phyloP scores from a whole-genome alignment of 176 grass and related monocot species.

The Carex parvula region DNA sequence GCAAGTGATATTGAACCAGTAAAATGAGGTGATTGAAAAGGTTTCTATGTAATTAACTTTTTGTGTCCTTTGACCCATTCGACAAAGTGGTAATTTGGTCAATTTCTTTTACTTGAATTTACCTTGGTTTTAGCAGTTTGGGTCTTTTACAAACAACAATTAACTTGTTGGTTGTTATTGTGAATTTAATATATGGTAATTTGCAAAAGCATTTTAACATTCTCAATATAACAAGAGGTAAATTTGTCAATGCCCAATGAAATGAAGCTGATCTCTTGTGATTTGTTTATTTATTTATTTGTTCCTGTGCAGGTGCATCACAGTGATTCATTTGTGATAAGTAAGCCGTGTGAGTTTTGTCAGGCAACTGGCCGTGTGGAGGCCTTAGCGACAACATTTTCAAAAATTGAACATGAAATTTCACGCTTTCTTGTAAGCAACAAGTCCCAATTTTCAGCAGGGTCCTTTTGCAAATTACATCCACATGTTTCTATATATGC shows the following conservation, averaged over 20 bases:
- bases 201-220: conserved; percentile 7
- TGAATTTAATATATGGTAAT: background rate
- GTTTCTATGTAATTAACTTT: background rate
- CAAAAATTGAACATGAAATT: conserved; percentile 94
- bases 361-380: conserved; percentile 90
- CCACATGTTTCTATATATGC: background rate
- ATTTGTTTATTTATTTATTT: background rate
- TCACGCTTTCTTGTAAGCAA: conserved; percentile 78
- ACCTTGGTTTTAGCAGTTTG: background rate
- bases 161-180: background rate
- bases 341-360: conserved; percentile 79
- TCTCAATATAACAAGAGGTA: background rate
- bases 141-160: background rate
- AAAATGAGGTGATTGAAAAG: background rate
- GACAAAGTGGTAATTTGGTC: background rate
- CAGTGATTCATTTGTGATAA: conserved; percentile 89
- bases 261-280: background rate
- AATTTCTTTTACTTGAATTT: conserved; percentile 2
- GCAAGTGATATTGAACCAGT: background rate
- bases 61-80: background rate
- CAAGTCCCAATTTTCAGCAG: background rate
- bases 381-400: conserved; percentile 82
- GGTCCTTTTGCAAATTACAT: conserved; percentile 2
- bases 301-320: conserved; percentile 63
- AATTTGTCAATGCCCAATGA: background rate